Evolutionary conservation across 139 green algal genomes (phyloP), one percentile per base, ranked within the genome.

Genomic region (Chlamydomonas applanata): DNA sequence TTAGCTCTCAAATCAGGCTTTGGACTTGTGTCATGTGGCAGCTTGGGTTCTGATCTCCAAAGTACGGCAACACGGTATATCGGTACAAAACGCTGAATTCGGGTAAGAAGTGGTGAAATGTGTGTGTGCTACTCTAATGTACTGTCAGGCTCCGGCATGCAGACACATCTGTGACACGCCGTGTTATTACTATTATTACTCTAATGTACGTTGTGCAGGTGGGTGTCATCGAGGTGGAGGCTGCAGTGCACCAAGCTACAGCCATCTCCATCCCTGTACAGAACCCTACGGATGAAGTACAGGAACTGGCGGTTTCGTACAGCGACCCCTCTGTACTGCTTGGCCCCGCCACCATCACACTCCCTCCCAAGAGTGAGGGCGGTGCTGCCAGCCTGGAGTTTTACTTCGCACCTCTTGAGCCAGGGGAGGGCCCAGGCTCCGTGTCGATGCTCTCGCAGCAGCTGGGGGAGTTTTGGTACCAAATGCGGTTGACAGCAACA

Each of bases 391-490:
- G 24, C 33, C 72, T 90, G 49, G 78, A 89, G 73, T 87, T 91
- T 73, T 89, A 77, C 70, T 94, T 75, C 71, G 78, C 84, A 33
- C 89, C 89, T 0, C 70, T 94, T 54, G 16, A 82, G 32, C 40
- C 74, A 3, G 83, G 86, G 2, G 32, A 44, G 17, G 45, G 49
- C 3, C n/a, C 78, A 5, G 85, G 79, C 16, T 67, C n/a, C 2
- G 53, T 61, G 59, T 67, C 25, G 5, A 67, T 67, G 59, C 19
- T 67, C 20, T 35, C 24, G 7, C 53, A 61, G 29, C 76, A 82
- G 72, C 68, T 80, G 57, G 85, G 89, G 4, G 89, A 94, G 65
- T 94, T 91, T 71, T 83, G 74, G 59, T 94, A 90, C 83, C 35
- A 72, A 24, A 22, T 93, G 14, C 54, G 79, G 32, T 77, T 91